These are phyloP conservation scores for Eleusine coracana DNA, from an alignment of 176 grass and related monocot genomes.

Conservation along the genomic window DNA sequence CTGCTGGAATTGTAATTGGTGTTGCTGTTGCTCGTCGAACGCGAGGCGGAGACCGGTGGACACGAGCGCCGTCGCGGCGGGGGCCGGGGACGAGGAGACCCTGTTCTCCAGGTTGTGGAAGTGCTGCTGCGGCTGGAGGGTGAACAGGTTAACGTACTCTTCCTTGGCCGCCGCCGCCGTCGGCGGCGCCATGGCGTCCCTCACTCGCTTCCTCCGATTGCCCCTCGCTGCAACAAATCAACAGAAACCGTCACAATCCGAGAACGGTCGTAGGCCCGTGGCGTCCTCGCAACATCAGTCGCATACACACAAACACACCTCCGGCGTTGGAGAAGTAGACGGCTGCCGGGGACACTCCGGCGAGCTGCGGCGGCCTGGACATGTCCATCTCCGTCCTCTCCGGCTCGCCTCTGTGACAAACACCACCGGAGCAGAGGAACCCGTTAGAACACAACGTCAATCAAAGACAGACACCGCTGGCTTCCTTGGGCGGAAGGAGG, in stretches of 20 bases:
- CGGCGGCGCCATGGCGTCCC: conserved; percentile 49
- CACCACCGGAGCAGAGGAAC: conserved; percentile 19
- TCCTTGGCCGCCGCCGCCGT: conserved; percentile 16
- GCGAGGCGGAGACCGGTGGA: conserved; percentile 85
- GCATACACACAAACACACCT: conserved; percentile 38
- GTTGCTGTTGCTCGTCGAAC: conserved; percentile 73
- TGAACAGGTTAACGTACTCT: conserved; percentile 44
- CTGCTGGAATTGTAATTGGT: not conserved
- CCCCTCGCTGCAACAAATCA: conserved; percentile 51
- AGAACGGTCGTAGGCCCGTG: not conserved
- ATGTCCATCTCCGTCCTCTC: conserved; percentile 66
- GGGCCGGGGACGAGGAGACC: conserved; percentile 44
- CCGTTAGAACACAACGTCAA: conserved; percentile 31
- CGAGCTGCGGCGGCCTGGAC: conserved; percentile 32
- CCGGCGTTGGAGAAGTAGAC: conserved; percentile 50
- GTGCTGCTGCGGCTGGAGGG: conserved; percentile 48
- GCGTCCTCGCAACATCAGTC: not conserved
- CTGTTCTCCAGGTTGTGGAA: conserved; percentile 39
- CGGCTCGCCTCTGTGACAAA: conserved; percentile 57
- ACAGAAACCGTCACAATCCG: conserved; percentile 43
- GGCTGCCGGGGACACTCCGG: conserved; percentile 37
- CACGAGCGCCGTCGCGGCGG: conserved; percentile 44
- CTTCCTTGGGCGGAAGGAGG: not conserved
- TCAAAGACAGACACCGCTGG: not conserved
- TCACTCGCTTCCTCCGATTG: conserved; percentile 51